phyloP scores from a whole-genome alignment of 2,329 filamentous ascomycete genomes.

The Diaporthe amygdali region DNA sequence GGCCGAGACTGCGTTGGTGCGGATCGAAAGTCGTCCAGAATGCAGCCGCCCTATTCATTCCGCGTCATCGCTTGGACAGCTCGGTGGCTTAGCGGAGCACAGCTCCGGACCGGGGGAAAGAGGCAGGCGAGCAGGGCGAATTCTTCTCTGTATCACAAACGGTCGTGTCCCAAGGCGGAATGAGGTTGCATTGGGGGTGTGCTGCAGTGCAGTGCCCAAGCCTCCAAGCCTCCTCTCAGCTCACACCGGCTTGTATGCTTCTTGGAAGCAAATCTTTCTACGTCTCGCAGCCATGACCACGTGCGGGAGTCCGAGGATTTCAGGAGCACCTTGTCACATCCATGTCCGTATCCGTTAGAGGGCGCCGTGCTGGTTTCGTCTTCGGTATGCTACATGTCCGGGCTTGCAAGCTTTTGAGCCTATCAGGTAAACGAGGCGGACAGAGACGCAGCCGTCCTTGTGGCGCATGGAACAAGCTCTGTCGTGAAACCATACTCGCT shows the following conservation, averaged over 20 bases:
- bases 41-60: constrained; percentile 3
- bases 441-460: background rate
- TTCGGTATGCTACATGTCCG: background rate
- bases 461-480: background rate
- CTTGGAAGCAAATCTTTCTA: background rate
- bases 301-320: background rate
- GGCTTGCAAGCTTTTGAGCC: constrained; percentile 12
- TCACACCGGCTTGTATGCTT: background rate
- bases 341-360: background rate
- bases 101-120: background rate
- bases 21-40: background rate
- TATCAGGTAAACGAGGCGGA: constrained; percentile 15
- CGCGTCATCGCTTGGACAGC: background rate
- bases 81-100: constrained; percentile 8
- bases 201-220: background rate
- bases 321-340: background rate
- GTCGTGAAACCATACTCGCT: background rate
- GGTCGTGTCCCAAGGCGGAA: background rate
- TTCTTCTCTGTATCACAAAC: background rate
- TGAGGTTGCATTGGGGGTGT: background rate
- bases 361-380: background rate
- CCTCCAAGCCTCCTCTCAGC: background rate
- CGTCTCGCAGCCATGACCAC: background rate
- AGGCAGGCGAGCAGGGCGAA: background rate
- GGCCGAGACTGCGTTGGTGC: background rate